Base-by-base conservation (phyloP, 2,329 filamentous ascomycete species). In the Ascosphaera acerosa region DNA sequence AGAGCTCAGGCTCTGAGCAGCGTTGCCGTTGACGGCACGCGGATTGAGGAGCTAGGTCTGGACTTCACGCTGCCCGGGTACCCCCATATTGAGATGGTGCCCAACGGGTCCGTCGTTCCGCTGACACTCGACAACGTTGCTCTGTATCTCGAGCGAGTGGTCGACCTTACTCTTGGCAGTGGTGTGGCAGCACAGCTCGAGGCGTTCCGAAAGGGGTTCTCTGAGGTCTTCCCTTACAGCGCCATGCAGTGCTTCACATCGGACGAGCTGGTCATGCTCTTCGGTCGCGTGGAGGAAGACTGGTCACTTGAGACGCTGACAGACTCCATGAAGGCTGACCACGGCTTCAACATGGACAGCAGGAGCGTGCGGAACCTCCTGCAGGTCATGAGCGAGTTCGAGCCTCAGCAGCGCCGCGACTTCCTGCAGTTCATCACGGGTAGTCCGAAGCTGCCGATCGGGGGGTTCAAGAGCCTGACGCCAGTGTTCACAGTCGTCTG, bases 401-500 rank as follows among this genome's bases (percentile, higher is more conserved):
- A 64, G 5, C 53, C 63, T 2, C 53, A 69, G 28, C 68, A 89
- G 47, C 76, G 82, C 36, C 74, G 87, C 27, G 81, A 92, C 44
- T 97, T 97, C 55, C 58, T 97, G 41, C 87, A 97, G 46, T 97
- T 97, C 51, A 87, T 90, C 18, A 94, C 87, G 33, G 87, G 87
- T 41, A 97, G 87, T 49, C 87, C 87, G 34, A 94, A 94, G 55
- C 71, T 97, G 40, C 87, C 87, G 1, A 97, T 97, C 48, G 87
- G 87, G 60, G 87, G 87, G 36, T 97, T 97, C 66, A 91, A 89
- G 58, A 77, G 73, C 50, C 67, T 97, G 37, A 94, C 81, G 2
- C 87, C 87, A 14, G 92, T 94, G 73, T 94, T 97, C 49, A 97
- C 87, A 3, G 87, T 97, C 38, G 87, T 97, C 27, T 94, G 87